Evolutionary conservation across 306 rosid genomes (phyloP).

Genomic region (Oxytropis ochrocephala): DNA sequence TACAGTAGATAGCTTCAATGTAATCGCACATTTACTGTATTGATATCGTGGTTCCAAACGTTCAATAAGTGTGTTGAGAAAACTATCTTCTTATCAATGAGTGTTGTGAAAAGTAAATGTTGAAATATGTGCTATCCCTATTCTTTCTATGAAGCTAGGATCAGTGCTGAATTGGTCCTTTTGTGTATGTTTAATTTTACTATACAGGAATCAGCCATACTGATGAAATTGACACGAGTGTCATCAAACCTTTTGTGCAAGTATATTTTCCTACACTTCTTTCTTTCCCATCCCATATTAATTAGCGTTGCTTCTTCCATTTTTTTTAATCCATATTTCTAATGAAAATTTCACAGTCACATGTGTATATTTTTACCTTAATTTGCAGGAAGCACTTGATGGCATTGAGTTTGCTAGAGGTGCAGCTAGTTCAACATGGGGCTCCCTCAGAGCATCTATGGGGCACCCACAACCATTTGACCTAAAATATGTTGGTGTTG

Average conservation of each 20-base stretch:
- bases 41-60: no score
- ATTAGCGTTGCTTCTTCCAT: background rate
- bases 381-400: slow-evolving; percentile 75
- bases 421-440: slow-evolving; percentile 55
- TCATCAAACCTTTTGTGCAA: slow-evolving; percentile 68
- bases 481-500: slow-evolving; percentile 65
- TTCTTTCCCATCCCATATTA: background rate
- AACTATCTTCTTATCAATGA: no score
- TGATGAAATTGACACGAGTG: slow-evolving; percentile 50
- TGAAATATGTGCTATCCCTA: no score
- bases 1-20: no score
- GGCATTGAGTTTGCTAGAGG: slow-evolving; percentile 95
- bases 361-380: background rate
- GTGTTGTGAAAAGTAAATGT: no score
- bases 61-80: no score
- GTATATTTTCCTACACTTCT: slow-evolving; percentile 24
- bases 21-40: no score
- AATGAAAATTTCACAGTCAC: background rate
- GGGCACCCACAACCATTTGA: slow-evolving; percentile 79
- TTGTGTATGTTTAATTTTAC: background rate
- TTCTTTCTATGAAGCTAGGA: background rate
- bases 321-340: background rate
- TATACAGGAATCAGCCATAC: slow-evolving; percentile 67
- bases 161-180: background rate
- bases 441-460: slow-evolving; percentile 67